A percentile compares a stretch with the other conserved stretches of the same genome.
phyloP scores from a whole-genome alignment of 2,329 filamentous ascomycete species.

The Teratosphaeria gauchensis region DNA sequence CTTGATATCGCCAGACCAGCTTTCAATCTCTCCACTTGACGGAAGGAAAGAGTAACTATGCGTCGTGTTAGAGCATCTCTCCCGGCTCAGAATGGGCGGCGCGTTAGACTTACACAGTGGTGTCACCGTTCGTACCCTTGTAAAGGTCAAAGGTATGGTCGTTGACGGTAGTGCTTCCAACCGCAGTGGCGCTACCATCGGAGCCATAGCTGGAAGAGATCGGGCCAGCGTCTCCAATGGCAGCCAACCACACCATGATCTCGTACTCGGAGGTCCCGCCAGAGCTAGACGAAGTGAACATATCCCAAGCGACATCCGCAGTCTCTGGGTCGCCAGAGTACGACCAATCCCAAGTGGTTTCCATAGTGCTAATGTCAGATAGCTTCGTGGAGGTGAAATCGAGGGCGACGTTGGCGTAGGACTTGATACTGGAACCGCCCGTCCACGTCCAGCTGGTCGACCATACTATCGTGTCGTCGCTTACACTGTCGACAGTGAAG shows the following conservation, averaged over 20 bases:
- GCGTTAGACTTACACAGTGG: slow-evolving; percentile 35
- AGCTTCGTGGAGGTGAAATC: slow-evolving; percentile 21
- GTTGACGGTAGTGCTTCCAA: slow-evolving; percentile 46
- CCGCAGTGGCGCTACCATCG: slow-evolving; percentile 22
- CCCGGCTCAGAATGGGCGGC: neutral
- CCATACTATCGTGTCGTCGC: slow-evolving; percentile 33
- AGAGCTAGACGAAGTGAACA: slow-evolving; percentile 47
- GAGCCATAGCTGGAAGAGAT: slow-evolving; percentile 12
- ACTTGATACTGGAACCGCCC: slow-evolving; percentile 31
- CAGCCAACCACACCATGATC: slow-evolving; percentile 57
- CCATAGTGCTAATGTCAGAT: slow-evolving; percentile 32
- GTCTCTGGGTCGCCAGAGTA: slow-evolving; percentile 43
- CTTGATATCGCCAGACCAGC: slow-evolving; percentile 48
- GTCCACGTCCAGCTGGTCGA: slow-evolving; percentile 29
- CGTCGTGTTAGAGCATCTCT: neutral
- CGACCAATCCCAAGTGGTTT: slow-evolving; percentile 37
- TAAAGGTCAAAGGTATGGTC: slow-evolving; percentile 50
- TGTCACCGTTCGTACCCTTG: slow-evolving; percentile 50
- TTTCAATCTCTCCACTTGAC: slow-evolving; percentile 31
- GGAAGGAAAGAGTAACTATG: slow-evolving; percentile 48
- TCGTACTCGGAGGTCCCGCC: slow-evolving; percentile 45
- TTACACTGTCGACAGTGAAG: slow-evolving; percentile 32
- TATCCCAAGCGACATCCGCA: slow-evolving; percentile 53
- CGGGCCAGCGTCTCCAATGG: slow-evolving; percentile 41
- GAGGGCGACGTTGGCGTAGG: slow-evolving; percentile 35